A percentile compares a stretch with the other conserved stretches of the same genome.
These are phyloP conservation scores for Suillus brevipes DNA, from an alignment of 768 basidiomycete species.

Conservation along the genomic window DNA sequence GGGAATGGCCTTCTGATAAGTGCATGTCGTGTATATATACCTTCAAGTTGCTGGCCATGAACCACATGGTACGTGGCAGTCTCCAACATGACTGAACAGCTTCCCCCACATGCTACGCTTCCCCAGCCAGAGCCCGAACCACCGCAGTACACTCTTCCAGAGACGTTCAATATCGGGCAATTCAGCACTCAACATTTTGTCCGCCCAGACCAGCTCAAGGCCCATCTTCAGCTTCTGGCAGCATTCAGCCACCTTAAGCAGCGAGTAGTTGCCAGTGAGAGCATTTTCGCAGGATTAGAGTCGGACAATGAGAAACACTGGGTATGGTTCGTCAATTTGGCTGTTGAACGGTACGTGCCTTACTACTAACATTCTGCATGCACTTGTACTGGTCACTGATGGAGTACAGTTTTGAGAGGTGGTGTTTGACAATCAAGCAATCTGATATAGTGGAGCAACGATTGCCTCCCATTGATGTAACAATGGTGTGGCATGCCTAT, in stretches of 20 bases:
- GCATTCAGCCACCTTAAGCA: conserved; percentile 26
- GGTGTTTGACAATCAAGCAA: conserved; percentile 24
- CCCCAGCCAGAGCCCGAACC: too few species aligned
- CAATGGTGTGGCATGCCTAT: conserved; percentile 44
- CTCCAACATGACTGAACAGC: too few species aligned
- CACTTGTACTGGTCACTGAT: background rate
- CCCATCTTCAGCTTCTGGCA: too few species aligned
- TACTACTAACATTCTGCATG: background rate
- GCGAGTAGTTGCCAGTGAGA: conserved; percentile 18
- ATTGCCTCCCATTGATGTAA: conserved; percentile 40
- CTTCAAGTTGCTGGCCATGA: too few species aligned
- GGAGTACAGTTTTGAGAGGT: conserved; percentile 33
- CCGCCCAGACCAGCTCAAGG: too few species aligned
- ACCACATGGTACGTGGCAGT: too few species aligned
- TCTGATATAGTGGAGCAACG: conserved; percentile 6
- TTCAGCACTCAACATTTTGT: too few species aligned
- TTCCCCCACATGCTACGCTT: too few species aligned
- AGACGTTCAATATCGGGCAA: too few species aligned
- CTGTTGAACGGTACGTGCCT: conserved; percentile 34
- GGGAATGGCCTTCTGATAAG: too few species aligned
- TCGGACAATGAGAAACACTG: conserved; percentile 32
- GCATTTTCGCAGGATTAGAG: conserved; percentile 15
- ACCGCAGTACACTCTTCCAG: too few species aligned
- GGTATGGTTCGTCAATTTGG: conserved; percentile 39
- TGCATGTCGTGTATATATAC: too few species aligned